Percentiles rank a stretch among this genome's conserved stretches.
Evolutionary conservation across 805 yeast genomes (phyloP).

Genomic region (Nakazawaea anatomiae): DNA sequence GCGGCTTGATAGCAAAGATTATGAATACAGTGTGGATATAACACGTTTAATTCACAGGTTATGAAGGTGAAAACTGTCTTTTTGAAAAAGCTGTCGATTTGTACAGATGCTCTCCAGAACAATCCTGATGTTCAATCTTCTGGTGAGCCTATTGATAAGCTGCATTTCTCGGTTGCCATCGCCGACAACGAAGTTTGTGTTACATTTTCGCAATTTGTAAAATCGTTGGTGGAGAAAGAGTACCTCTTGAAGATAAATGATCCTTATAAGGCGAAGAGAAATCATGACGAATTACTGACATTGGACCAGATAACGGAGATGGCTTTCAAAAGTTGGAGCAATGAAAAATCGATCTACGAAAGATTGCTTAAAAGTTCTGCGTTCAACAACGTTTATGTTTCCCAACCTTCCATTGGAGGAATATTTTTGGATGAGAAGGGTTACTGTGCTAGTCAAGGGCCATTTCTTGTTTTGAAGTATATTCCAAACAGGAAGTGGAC

Average conservation of each 20-base stretch:
- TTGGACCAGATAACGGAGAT: background rate
- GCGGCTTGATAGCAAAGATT: too few relatives aligned
- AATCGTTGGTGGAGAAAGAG: background rate
- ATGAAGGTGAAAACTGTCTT: too few relatives aligned
- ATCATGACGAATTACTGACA: background rate
- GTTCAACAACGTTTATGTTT: background rate
- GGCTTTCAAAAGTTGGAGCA: background rate
- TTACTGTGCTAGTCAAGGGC: background rate
- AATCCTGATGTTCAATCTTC: too few relatives aligned
- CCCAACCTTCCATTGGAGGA: background rate
- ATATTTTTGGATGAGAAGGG: background rate
- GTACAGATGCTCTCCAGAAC: too few relatives aligned
- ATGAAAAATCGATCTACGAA: background rate
- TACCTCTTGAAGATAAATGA: background rate
- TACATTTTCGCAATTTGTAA: background rate
- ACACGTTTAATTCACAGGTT: too few relatives aligned
- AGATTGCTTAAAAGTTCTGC: background rate
- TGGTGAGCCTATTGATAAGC: too few relatives aligned
- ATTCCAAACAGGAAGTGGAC: background rate
- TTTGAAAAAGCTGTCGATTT: too few relatives aligned
- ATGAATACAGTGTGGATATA: too few relatives aligned
- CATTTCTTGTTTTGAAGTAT: background rate
- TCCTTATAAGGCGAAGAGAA: background rate
- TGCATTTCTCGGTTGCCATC: background rate
- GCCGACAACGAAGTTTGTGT: background rate